Base-by-base conservation (phyloP, 2,329 filamentous ascomycete species). In the Sphaerostilbella broomeana region DNA sequence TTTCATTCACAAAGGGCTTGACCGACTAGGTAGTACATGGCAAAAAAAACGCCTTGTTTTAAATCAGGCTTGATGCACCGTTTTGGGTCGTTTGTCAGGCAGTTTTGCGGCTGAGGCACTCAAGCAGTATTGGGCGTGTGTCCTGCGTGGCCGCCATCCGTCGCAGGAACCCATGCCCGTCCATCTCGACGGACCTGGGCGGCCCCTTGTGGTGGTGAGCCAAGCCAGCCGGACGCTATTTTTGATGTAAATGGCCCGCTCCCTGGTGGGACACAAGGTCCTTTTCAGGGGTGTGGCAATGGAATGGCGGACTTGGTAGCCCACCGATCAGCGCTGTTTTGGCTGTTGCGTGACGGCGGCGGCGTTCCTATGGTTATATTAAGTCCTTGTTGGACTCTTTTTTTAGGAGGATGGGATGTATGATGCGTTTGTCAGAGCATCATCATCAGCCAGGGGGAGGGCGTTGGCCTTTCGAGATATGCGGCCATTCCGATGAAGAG, bases 151-250 rank as follows among this genome's bases (percentile, higher is more conserved):
- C 38, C 15, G 13, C 22, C 29, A 38, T 42, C n/a, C 18, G 28
- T 38, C 29, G 32, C 40, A 34, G 35, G 35, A 34, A 42, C 40
- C 40, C 40, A 34, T 16, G 40, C 35, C 20, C 40, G 25, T 29
- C 33, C 35, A 38, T 33, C 40, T 38, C 32, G 40, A 32, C 18
- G 16, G 38, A 15, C 32, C n/a, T n/a, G 32, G 20, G 16, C 38
- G 34, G 38, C 35, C 22, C 24, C 17, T 22, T 34, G 40, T 27
- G 40, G n/a, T n/a, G n/a, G n/a, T n/a, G n/a, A n/a, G n/a, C n/a
- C n/a, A n/a, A n/a, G n/a, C 38, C 31, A 34, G 38, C 19, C 38
- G 25, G 38, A 33, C 40, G 35, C 40, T 42, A 42, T 42, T 42
- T 42, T 42, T 38, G 35, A 38, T 35, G 40, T 38, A 25, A 37